Evolutionary conservation across 2,329 filamentous ascomycete species (phyloP).

Genomic region (Penicillium occitanis): DNA sequence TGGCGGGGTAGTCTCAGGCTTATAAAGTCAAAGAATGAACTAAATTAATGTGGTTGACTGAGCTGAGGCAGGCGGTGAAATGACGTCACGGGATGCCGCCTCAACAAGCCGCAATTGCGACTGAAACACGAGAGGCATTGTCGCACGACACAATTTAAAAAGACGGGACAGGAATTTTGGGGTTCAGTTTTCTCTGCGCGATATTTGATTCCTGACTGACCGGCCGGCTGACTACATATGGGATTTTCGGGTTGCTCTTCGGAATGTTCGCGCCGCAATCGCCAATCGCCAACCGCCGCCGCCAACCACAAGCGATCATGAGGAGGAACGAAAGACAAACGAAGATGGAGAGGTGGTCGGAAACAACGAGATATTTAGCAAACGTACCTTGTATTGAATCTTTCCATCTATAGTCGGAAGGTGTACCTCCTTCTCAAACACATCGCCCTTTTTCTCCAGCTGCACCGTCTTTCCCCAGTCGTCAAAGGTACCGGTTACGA

Average conservation of each 20-base stretch:
- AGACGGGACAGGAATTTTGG: neutral
- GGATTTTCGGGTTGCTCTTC: neutral
- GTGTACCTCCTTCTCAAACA: constrained; percentile 77
- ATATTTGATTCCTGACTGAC: neutral
- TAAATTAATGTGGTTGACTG: constrained; percentile 18
- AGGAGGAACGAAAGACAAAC: neutral
- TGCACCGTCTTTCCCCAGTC: constrained; percentile 85
- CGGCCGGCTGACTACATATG: neutral
- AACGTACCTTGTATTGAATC: constrained; percentile 88
- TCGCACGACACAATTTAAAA: constrained; percentile 4
- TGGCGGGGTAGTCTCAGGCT: constrained; percentile 3
- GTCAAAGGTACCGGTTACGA: constrained; percentile 94
- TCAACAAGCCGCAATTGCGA: constrained; percentile 1
- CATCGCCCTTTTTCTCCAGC: constrained; percentile 71
- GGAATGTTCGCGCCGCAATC: neutral
- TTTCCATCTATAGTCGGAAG: constrained; percentile 67
- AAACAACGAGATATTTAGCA: neutral
- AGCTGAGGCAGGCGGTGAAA: constrained; percentile 11
- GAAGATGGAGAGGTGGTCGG: neutral
- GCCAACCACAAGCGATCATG: neutral
- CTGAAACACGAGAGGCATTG: neutral
- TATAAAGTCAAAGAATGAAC: constrained; percentile 4
- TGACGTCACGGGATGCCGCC: constrained; percentile 21
- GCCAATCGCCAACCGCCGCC: neutral
- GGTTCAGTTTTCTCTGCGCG: neutral